Base-by-base conservation (phyloP, 108 stramenopile genomes). In the Pseudonitzschia multiseries region DNA sequence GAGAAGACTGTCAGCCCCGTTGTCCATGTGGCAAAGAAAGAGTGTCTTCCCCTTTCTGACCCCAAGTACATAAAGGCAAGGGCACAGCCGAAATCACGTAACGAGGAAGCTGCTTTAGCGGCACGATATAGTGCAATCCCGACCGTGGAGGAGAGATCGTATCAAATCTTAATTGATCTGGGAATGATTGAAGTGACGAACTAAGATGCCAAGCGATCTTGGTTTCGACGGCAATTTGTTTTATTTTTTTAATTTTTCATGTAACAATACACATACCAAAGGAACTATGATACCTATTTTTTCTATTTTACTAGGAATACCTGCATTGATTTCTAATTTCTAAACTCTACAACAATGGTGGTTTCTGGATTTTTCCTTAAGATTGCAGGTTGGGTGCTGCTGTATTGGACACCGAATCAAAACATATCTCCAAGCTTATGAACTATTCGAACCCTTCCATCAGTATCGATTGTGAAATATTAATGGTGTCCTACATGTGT, bases 121-220 rank as follows among this genome's bases (percentile, higher is more conserved):
- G 71, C 44, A 18, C 68, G 61, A 26, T 78, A 71, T 66, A 53
- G 26, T 28, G 75, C 41, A 18, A 78, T 81, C 60, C 31, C 27
- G 64, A 72, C 69, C 52, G 85, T 59, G 82, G 73, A 62, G 48
- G 87, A 87, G 32, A 70, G 75, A 57, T 77, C 80, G 9, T 87
- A 81, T 64, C 63, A 74, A 43, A 81, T 87, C 28, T 67, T 87
- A 48, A 22, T 76, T 44, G 87, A 86, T 81, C 71, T 86, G 50
- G 81, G 81, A 1, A 82, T 82, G 76, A 40, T 83, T 26, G 77
- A 78, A 43, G 36, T 61, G n/a, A 48, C 46, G 4, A 5, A 48
- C 1, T 48, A 48, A 48, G 2, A 18, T 18, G 13, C 46, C 18
- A 18, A 14, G 46, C 13, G 13, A 48, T 10, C 18, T 48, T 18